Evolutionary conservation across 2,329 filamentous ascomycete genomes (phyloP).

Genomic region (Aspergillus flavus): DNA sequence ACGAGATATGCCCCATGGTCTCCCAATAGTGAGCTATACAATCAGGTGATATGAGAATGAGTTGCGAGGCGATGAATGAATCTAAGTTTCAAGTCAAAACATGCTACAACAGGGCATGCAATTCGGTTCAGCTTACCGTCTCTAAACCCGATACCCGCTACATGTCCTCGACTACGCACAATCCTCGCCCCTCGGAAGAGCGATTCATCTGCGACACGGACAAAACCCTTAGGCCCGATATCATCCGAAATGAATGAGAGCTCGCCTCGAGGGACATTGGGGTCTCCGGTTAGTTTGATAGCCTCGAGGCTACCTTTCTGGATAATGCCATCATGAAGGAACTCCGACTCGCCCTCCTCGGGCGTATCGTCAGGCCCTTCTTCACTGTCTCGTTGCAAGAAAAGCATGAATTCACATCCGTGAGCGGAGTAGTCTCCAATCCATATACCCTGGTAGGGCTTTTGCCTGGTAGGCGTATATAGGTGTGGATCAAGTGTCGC

Average conservation of each 20-base stretch:
- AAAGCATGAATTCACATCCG: conserved; percentile 82
- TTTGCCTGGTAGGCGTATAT: conserved; percentile 79
- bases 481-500: conserved; percentile 72
- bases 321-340: conserved; percentile 50
- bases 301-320: conserved; percentile 74
- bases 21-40: conserved; percentile 82
- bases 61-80: conserved; percentile 69
- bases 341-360: conserved; percentile 41
- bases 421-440: conserved; percentile 87
- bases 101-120: background rate
- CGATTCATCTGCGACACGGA: conserved; percentile 65
- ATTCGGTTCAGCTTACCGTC: conserved; percentile 61
- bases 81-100: conserved; percentile 25
- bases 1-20: conserved; percentile 49
- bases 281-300: conserved; percentile 89
- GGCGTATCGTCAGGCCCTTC: conserved; percentile 46
- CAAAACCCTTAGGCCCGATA: conserved; percentile 66
- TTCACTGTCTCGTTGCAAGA: conserved; percentile 68
- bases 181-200: conserved; percentile 74
- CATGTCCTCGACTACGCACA: conserved; percentile 74
- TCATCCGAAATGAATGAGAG: conserved; percentile 80
- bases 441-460: conserved; percentile 90
- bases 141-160: conserved; percentile 72
- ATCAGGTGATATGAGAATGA: conserved; percentile 78
- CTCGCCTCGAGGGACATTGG: conserved; percentile 85